A percentile compares a stretch with the other conserved stretches of the same genome.
Conservation (phyloP, 768 basidiomycete genomes). For the Termitomyces titanicus region DNA sequence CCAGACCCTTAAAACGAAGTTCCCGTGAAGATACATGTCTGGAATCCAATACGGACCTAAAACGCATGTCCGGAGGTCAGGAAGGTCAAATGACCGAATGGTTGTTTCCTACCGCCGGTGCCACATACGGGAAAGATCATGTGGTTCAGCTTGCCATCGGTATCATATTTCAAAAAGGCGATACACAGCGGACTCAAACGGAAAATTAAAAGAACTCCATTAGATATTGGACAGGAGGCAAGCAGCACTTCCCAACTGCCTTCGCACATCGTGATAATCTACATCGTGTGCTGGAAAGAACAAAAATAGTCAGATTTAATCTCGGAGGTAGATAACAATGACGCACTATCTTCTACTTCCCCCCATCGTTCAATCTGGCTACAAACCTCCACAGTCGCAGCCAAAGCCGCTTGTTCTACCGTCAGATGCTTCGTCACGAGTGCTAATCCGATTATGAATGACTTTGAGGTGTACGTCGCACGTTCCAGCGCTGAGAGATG, state of each 20-base stretch:
- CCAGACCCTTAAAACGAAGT: background rate
- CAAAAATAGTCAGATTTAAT: constrained; percentile 6
- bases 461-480: constrained; percentile 85
- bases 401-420: constrained; percentile 81
- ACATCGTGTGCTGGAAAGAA: constrained; percentile 84
- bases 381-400: constrained; percentile 87
- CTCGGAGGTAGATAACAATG: constrained; percentile 1
- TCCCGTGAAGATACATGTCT: background rate
- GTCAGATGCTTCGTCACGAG: constrained; percentile 73
- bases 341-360: constrained; percentile 98
- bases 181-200: background rate
- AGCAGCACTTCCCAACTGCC: constrained; percentile 79
- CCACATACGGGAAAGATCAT: background rate
- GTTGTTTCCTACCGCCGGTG: background rate
- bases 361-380: constrained; percentile 98
- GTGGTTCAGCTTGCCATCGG: background rate
- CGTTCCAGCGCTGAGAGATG: constrained; percentile 79
- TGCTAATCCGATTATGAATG: constrained; percentile 83
- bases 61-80: background rate
- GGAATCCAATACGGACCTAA: background rate
- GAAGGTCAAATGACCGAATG: background rate
- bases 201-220: background rate
- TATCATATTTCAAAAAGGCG: background rate
- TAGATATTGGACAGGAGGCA: constrained; percentile 47
- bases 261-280: constrained; percentile 89